These are phyloP conservation scores for Zarea fungicola DNA, from an alignment of 2,329 filamentous ascomycete genomes.

Conservation along the genomic window DNA sequence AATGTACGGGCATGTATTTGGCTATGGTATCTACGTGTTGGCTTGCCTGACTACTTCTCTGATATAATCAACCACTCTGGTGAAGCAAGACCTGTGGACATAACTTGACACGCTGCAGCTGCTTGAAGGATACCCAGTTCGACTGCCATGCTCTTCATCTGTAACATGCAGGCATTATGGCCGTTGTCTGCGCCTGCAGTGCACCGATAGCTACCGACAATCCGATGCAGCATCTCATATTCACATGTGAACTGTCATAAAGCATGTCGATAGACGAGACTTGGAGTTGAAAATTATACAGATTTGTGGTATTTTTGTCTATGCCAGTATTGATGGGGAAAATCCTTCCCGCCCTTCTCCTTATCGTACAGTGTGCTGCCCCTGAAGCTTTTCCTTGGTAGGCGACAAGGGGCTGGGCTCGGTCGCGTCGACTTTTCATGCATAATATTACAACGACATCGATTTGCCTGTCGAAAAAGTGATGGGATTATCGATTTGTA, in stretches of 20 bases:
- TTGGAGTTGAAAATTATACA: neutral
- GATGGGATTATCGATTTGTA: neutral
- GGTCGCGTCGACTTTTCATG: neutral
- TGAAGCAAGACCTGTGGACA: no score
- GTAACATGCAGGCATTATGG: no score
- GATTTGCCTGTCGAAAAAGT: neutral
- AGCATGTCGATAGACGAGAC: neutral
- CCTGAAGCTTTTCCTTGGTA: neutral
- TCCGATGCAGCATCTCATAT: no score
- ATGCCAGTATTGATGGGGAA: neutral
- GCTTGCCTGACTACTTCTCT: no score
- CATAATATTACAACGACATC: constrained; percentile 7
- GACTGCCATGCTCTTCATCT: no score
- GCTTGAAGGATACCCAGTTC: no score
- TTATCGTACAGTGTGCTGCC: constrained; percentile 8
- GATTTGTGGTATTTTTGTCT: constrained; percentile 7
- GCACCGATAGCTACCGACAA: neutral
- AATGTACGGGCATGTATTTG: constrained; percentile 1
- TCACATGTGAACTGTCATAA: no score
- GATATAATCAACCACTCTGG: no score
- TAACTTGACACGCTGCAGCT: no score
- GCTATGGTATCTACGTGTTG: neutral
- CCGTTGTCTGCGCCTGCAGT: neutral
- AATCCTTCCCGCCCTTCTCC: neutral
- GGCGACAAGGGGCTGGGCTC: neutral